phyloP scores from a whole-genome alignment of 306 rosid species.

The Lablab purpureus region DNA sequence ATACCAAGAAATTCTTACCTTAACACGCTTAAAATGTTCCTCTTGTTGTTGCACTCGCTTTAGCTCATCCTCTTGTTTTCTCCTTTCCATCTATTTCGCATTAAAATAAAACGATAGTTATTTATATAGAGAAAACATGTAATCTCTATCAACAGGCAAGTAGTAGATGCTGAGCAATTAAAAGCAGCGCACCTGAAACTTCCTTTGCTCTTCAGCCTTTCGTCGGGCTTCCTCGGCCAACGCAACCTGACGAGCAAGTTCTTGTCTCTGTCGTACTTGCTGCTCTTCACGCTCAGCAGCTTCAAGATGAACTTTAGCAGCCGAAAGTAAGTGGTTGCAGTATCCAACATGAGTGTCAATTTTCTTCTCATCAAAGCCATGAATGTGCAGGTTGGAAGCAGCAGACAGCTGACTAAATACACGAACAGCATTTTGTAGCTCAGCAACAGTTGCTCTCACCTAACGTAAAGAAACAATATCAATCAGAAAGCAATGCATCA shows the following conservation, averaged over 20 bases:
- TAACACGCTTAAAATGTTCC: conserved; percentile 88
- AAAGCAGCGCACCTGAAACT: conserved; percentile 73
- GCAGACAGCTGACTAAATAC: conserved; percentile 97
- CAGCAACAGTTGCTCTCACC: conserved; percentile 94
- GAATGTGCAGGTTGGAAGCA: conserved; percentile 96
- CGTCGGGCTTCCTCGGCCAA: conserved; percentile 97
- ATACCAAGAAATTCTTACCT: conserved; percentile 61
- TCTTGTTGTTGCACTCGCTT: conserved; percentile 96
- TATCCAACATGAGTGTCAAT: conserved; percentile 98
- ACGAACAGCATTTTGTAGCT: conserved; percentile 97
- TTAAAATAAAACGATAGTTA: conserved; percentile 38
- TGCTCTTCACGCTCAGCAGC: conserved; percentile 96
- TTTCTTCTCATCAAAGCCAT: conserved; percentile 99
- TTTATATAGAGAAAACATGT: conserved; percentile 18
- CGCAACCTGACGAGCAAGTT: conserved; percentile 92
- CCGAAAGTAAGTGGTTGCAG: conserved; percentile 87
- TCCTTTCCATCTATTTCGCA: conserved; percentile 84
- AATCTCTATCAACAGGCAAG: conserved; percentile 21
- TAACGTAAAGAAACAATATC: conserved; percentile 48
- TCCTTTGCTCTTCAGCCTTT: conserved; percentile 96
- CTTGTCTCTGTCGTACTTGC: conserved; percentile 91
- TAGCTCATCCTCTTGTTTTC: conserved; percentile 93
- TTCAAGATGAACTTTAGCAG: conserved; percentile 89
- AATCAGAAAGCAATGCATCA: conserved; percentile 24
- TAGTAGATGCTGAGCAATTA: conserved; percentile 37